A percentile compares a stretch with the other conserved stretches of the same genome.
Evolutionary conservation across 345 rosid genomes (phyloP).

Genomic region (Euphorbia tirucalli): DNA sequence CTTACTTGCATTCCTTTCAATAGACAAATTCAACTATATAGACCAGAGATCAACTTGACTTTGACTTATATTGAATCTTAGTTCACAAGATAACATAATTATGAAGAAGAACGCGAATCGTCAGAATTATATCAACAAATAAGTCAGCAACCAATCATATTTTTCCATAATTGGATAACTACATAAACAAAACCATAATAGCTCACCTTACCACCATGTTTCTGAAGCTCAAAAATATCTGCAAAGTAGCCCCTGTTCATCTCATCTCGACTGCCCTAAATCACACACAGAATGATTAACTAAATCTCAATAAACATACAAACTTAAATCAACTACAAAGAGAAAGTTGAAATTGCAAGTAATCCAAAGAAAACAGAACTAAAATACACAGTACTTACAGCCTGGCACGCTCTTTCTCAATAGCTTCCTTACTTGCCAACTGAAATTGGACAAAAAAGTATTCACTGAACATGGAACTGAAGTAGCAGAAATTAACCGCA

Average conservation of each 20-base stretch:
- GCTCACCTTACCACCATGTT: constrained; percentile 96
- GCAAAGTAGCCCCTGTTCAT: constrained; percentile 89
- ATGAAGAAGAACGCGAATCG: too few relatives aligned
- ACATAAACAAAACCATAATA: neutral
- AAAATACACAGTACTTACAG: constrained; percentile 48
- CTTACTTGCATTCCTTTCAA: neutral
- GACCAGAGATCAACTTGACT: neutral
- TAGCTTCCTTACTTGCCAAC: constrained; percentile 70
- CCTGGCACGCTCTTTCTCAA: constrained; percentile 79
- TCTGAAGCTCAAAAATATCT: constrained; percentile 60
- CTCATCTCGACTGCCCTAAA: constrained; percentile 95
- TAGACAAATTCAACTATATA: neutral
- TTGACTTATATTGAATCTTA: neutral
- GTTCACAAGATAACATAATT: neutral
- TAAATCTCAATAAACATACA: constrained; percentile 1
- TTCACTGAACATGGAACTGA: neutral
- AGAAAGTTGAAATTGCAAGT: neutral
- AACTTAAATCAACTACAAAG: neutral
- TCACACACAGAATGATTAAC: constrained; percentile 27
- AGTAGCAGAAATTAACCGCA: neutral
- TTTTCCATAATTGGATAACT: neutral
- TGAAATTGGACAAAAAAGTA: constrained; percentile 17
- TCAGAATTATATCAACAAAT: neutral
- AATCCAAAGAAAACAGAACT: too few relatives aligned
- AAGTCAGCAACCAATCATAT: neutral